Evolutionary conservation across 2,329 filamentous ascomycete species (phyloP), one percentile per base, ranked within the genome.

Genomic region (Pseudogymnoascus sp.): DNA sequence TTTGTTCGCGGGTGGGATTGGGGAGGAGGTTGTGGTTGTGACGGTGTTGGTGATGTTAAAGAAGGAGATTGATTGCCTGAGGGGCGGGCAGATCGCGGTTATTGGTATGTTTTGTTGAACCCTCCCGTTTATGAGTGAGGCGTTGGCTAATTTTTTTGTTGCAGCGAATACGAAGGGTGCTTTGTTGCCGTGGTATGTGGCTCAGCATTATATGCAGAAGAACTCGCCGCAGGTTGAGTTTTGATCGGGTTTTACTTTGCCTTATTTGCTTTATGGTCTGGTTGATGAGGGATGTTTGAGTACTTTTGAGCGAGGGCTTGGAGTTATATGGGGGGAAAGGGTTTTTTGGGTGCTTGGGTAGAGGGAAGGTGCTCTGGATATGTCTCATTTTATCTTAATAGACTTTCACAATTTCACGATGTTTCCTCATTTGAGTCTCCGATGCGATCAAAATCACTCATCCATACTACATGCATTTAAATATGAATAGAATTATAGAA

Each of bases 1-100:
- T 2, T 66, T 67, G 57, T 71, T 73, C 37, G 8, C 58, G 28
- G 62, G 65, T 16, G 71, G 81, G 67, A 69, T 80, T 62, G 73
- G 73, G n/a, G 75, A 82, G 66, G 73, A 77, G n/a, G 64, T 86
- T 18, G 75, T 81, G 8, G 76, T 86, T 16, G 77, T 79, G 43
- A 85, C 80, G 14, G 83, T 79, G 62, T 65, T 87, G 61, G 71
- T 79, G 14, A 85, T 88, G 83, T 69, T 87, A 65, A 87, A 87
- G 78, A 83, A 81, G 71, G 85, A 87, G 75, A 74, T 85, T 58
- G 84, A 87, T 69, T 6, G 43, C 1, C 9, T 2, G n/a, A 54
- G 43, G n/a, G 25, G n/a, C 1, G 9, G 7, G 43, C 43, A 54
- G 43, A 54, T 54, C 2, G 43, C 43, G 1, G 7, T 54, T 18